These are phyloP conservation scores for Millerozyma miso DNA, from an alignment of 805 yeast genomes.

Conservation along the genomic window DNA sequence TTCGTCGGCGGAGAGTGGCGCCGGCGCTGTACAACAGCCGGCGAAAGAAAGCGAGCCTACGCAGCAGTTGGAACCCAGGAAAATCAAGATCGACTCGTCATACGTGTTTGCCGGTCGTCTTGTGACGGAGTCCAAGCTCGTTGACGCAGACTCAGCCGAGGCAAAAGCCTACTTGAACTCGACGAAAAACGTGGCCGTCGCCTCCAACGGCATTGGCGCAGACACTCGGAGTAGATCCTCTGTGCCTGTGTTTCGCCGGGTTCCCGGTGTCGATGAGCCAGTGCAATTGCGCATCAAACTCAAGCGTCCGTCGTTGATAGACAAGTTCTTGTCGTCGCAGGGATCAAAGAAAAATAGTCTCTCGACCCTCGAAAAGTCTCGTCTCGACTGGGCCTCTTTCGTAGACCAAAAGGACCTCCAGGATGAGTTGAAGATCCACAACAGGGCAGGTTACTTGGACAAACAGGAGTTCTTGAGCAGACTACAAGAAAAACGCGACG, in stretches of 20 bases:
- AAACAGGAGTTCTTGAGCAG: constrained; percentile 84
- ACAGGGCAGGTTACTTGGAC: constrained; percentile 87
- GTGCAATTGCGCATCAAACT: constrained; percentile 49
- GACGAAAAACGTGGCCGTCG: constrained; percentile 30
- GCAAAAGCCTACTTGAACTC: constrained; percentile 76
- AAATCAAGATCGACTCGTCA: constrained; percentile 66
- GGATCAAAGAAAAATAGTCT: constrained; percentile 64
- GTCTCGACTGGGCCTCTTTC: constrained; percentile 92
- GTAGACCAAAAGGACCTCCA: constrained; percentile 82
- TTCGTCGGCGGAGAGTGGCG: not conserved
- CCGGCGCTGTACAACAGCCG: not conserved
- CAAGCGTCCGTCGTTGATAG: constrained; percentile 72
- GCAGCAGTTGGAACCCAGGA: constrained; percentile 32
- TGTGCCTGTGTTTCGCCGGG: constrained; percentile 31
- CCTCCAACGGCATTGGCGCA: constrained; percentile 9
- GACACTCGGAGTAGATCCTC: constrained; percentile 7
- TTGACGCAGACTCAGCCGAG: constrained; percentile 75
- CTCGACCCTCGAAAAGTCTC: constrained; percentile 87
- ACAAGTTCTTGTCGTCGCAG: constrained; percentile 66
- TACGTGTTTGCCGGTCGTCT: constrained; percentile 89
- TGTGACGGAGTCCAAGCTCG: constrained; percentile 72
- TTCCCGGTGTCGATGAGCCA: constrained; percentile 28
- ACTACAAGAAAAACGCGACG: constrained; percentile 59
- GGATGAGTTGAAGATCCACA: constrained; percentile 76
- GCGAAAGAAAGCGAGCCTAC: not conserved